Evolutionary conservation across 2,329 filamentous ascomycete species (phyloP), one percentile per base, ranked within the genome.

Genomic region (Plectosphaerella cucumerina): DNA sequence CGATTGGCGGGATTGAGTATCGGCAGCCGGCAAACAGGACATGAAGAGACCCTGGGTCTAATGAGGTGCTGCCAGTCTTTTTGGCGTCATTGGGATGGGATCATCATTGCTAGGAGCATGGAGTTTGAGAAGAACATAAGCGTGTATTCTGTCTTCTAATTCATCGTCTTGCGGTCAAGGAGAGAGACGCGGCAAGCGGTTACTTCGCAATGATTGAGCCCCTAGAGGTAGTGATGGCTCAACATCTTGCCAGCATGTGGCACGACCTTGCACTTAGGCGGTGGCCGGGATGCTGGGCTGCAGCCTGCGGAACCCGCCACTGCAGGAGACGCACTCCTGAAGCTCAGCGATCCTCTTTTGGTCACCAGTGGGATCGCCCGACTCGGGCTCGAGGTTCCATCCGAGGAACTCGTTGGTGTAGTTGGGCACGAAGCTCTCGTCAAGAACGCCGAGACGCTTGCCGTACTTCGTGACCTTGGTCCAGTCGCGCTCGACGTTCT

Each of bases 401-500:
- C 73, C 75, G 26, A 91, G 70, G 65, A 82, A 89, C 57, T 80
- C 70, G 58, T 90, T 90, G 59, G 86, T 90, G 69, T 89, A 90
- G 73, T 91, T 91, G 14, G 87, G 81, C 63, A 70, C 66, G 61
- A 90, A 91, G 57, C 62, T 66, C 15, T 74, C 72, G n/a, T 78
- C 74, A 52, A 91, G 63, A 21, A 91, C 84, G 3, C 80, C 84
- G 3, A 91, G 75, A 3, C 87, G 75, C 76, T 90, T 89, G 31
- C 87, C 87, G 63, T 91, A 91, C 56, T 75, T 77, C 44, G 87
- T 90, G 11, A 90, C 88, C 76, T 91, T 90, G 52, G 76, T 69
- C 87, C 87, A 91, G 70, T 91, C 87, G 45, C 88, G 80, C 49
- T 68, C 59, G 6, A 91, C 87, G 58, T 91, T 91, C 79, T 88